Evolutionary conservation across 768 basidiomycete species (phyloP).

Genomic region (Candolleomyces aberdarensis): DNA sequence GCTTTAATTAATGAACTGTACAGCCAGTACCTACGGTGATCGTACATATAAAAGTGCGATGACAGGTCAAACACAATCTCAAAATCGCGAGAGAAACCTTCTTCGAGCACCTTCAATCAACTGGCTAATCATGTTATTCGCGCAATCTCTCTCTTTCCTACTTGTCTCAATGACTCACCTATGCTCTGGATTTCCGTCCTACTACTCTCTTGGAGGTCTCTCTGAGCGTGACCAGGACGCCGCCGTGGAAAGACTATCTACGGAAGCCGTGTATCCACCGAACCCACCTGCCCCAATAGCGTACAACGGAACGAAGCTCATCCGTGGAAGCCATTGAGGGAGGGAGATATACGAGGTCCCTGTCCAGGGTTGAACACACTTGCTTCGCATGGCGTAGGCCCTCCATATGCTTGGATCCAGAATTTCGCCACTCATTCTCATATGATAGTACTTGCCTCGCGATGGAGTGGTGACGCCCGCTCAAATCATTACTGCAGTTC

Average conservation of each 20-base stretch:
- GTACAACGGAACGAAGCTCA: conserved; percentile 10
- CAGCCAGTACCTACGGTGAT: too few relatives aligned
- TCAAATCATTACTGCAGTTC: conserved; percentile 13
- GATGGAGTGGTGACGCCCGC: conserved; percentile 12
- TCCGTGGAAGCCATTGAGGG: conserved; percentile 12
- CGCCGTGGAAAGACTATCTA: conserved; percentile 1
- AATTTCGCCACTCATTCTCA: neutral
- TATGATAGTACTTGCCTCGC: conserved; percentile 11
- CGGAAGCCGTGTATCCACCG: neutral
- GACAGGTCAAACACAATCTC: too few relatives aligned
- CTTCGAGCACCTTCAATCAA: too few relatives aligned
- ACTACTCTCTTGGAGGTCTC: conserved; percentile 24
- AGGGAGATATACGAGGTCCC: conserved; percentile 16
- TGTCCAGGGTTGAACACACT: conserved; percentile 20
- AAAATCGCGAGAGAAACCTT: too few relatives aligned
- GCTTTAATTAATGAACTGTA: too few relatives aligned
- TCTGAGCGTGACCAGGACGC: conserved; percentile 17
- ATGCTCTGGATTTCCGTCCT: conserved; percentile 17
- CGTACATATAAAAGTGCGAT: too few relatives aligned
- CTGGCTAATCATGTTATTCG: too few relatives aligned
- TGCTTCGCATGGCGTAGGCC: conserved; percentile 17
- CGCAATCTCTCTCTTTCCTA: neutral
- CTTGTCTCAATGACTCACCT: neutral
- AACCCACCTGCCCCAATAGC: conserved; percentile 6
- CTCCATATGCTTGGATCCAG: neutral